Percentiles rank a stretch among this genome's conserved stretches.
Conservation (phyloP, 805 yeast genomes). For the Yamadazyma tumulicola region DNA sequence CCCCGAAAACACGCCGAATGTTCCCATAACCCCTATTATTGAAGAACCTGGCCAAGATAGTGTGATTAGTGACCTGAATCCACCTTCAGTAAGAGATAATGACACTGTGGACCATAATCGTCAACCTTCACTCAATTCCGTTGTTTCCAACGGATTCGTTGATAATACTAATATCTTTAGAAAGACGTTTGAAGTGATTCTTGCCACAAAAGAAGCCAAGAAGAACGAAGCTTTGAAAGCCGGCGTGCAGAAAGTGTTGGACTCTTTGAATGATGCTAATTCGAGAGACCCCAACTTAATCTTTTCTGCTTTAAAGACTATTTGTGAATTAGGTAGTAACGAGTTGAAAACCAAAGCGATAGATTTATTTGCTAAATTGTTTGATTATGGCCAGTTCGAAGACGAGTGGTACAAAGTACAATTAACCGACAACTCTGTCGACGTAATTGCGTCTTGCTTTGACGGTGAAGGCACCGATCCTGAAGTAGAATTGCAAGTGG, state of each 20-base stretch:
- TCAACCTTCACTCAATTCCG: conserved; percentile 15
- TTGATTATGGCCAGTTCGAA: conserved; percentile 79
- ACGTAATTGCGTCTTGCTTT: conserved; percentile 79
- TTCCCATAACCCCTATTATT: neutral
- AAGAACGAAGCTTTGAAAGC: conserved; percentile 41
- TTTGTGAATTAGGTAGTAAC: conserved; percentile 65
- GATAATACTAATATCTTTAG: conserved; percentile 35
- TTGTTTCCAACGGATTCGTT: conserved; percentile 17
- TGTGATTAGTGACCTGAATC: conserved; percentile 3
- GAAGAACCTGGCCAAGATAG: conserved; percentile 2
- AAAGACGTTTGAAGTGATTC: conserved; percentile 55
- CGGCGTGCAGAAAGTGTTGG: conserved; percentile 40
- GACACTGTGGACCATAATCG: conserved; percentile 10
- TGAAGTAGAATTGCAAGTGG: conserved; percentile 84
- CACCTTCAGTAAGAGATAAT: conserved; percentile 6
- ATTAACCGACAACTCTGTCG: conserved; percentile 77
- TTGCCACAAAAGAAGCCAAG: conserved; percentile 59
- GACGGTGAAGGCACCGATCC: conserved; percentile 92
- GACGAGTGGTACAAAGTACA: conserved; percentile 52
- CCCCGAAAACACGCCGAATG: too few species aligned
- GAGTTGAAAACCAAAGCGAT: conserved; percentile 71
- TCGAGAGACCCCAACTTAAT: conserved; percentile 49
- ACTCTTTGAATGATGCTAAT: conserved; percentile 35
- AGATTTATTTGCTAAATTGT: conserved; percentile 82
- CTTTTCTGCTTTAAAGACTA: conserved; percentile 72